These are phyloP conservation scores for Eleusine indica DNA, from an alignment of 176 grass and related monocot genomes.

Conservation along the genomic window DNA sequence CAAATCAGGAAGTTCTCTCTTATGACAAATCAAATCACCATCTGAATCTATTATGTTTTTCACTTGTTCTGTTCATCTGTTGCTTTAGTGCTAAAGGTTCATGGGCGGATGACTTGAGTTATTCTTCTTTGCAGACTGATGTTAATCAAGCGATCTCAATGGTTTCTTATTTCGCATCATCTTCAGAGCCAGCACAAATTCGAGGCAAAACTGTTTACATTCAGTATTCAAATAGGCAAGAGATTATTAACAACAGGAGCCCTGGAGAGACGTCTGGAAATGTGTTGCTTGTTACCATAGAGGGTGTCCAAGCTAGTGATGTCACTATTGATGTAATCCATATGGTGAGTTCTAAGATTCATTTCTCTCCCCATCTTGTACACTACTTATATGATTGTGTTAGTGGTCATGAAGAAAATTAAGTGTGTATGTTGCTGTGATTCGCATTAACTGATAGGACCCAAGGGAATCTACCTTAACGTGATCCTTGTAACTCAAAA, in stretches of 20 bases:
- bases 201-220: conserved; percentile 96
- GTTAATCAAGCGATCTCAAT: conserved; percentile 97
- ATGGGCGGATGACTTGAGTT: conserved; percentile 12
- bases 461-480: conserved; percentile 58
- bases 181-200: conserved; percentile 93
- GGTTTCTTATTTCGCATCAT: conserved; percentile 96
- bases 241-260: conserved; percentile 90
- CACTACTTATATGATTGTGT: conserved; percentile 20
- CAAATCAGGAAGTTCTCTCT: conserved; percentile 2
- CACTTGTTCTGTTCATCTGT: neutral
- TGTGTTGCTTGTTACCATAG: conserved; percentile 95
- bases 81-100: conserved; percentile 12
- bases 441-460: conserved; percentile 51
- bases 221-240: conserved; percentile 99
- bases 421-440: conserved; percentile 30
- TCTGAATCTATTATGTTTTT: neutral
- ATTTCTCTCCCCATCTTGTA: neutral
- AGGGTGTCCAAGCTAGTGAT: conserved; percentile 94
- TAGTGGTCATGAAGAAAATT: conserved; percentile 20
- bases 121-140: conserved; percentile 65
- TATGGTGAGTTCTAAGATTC: conserved; percentile 46
- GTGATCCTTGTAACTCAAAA: conserved; percentile 65
- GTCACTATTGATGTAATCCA: conserved; percentile 92
- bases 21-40: neutral
- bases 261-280: conserved; percentile 85